These are phyloP conservation scores for Cyberlindnera bimundalis DNA, from an alignment of 805 yeast genomes.

Conservation along the genomic window DNA sequence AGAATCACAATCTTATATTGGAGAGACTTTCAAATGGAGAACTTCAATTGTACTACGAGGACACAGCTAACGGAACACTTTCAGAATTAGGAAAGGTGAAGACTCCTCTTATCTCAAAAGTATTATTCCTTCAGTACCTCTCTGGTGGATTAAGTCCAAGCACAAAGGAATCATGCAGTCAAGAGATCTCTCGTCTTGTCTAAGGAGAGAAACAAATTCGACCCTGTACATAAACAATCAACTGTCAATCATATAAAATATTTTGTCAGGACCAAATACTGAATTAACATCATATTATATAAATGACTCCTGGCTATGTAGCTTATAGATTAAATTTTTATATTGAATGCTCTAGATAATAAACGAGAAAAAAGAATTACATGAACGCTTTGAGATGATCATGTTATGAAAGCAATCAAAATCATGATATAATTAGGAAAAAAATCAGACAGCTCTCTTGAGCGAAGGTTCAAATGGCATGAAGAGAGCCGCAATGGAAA, in stretches of 20 bases:
- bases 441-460: constrained; percentile 32
- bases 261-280: no score
- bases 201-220: no score
- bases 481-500: constrained; percentile 42
- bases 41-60: constrained; percentile 42
- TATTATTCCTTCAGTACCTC: constrained; percentile 74
- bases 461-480: constrained; percentile 50
- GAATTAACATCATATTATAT: no score
- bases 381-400: no score
- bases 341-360: no score
- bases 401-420: no score
- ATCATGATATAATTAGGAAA: no score
- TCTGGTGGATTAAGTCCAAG: constrained; percentile 69
- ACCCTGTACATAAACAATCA: no score
- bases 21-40: constrained; percentile 48
- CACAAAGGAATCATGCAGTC: constrained; percentile 42
- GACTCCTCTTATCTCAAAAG: constrained; percentile 59
- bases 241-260: no score
- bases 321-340: no score
- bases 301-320: no score
- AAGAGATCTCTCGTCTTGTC: constrained; percentile 31
- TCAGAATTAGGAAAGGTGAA: constrained; percentile 53
- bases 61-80: constrained; percentile 34
- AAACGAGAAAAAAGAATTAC: no score
- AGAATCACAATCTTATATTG: constrained; percentile 63